Evolutionary conservation across 108 stramenopile genomes (phyloP).

Genomic region (Cyclotella baltica): DNA sequence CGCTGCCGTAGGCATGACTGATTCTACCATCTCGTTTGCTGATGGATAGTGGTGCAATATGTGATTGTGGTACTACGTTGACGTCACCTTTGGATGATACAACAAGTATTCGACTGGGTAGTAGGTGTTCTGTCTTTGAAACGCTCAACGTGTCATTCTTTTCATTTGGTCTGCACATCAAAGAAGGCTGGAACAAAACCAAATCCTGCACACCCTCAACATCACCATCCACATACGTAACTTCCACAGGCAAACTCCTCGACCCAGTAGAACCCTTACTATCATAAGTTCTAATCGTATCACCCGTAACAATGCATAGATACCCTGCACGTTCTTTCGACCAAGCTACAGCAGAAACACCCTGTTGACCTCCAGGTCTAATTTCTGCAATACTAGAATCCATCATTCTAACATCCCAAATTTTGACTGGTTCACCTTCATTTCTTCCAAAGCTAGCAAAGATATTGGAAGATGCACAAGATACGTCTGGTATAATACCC

Average conservation of each 20-base stretch:
- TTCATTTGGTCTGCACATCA: background rate
- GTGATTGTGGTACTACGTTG: conserved; percentile 55
- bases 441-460: conserved; percentile 69
- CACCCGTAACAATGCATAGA: conserved; percentile 61
- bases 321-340: conserved; percentile 47
- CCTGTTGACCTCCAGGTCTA: conserved; percentile 13
- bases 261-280: conserved; percentile 63
- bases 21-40: conserved; percentile 80
- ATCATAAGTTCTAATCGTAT: conserved; percentile 64
- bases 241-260: conserved; percentile 53
- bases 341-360: conserved; percentile 64
- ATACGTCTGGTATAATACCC: conserved; percentile 73
- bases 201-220: conserved; percentile 26
- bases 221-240: conserved; percentile 28
- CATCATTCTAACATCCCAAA: conserved; percentile 79
- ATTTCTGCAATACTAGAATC: conserved; percentile 75
- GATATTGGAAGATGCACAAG: conserved; percentile 29
- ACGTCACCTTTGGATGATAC: conserved; percentile 60
- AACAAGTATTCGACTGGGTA: conserved; percentile 56
- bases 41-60: conserved; percentile 66
- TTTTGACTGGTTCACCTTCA: conserved; percentile 66
- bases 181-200: conserved; percentile 46
- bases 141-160: background rate
- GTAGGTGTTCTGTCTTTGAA: background rate
- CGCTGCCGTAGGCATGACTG: conserved; percentile 58